Evolutionary conservation across 2,329 filamentous ascomycete genomes (phyloP), one percentile per base, ranked within the genome.

Genomic region (Colletotrichum cereale): DNA sequence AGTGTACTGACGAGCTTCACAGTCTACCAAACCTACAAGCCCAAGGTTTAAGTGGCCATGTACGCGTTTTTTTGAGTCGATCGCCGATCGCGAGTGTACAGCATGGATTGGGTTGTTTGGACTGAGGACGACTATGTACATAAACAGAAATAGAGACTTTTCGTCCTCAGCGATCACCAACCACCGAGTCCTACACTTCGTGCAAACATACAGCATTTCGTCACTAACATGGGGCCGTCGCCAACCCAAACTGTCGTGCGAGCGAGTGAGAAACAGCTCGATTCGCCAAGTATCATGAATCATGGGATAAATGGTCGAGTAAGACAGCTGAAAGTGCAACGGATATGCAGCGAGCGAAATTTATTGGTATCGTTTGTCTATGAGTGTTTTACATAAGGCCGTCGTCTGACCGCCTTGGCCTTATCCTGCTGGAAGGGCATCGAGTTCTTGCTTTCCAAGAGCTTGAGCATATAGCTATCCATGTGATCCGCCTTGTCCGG

Each of bases 21-120:
- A 89, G 87, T 84, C 78, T 89, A 84, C 83, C 84, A 86, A 80
- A 84, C 80, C 74, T 81, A 84, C 77, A 85, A 85, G 83, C 81
- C 83, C 79, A 82, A 82, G 79, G 74, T 76, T 76, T 85, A 84
- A 80, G 71, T 68, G 34, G 56, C 29, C 50, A 48, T 8, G 48
- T 53, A 36, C 21, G 36, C 40, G 61, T 21, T 70, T 67, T n/a
- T 57, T 63, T 69, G 72, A 62, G 67, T 67, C 70, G 67, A 66
- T 53, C 31, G 61, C 48, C 70, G 67, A 66, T 53, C 31, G 61
- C 48, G 36, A 66, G 55, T 62, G 71, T 55, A 71, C 71, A 72
- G 60, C 58, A 75, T 73, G 69, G 72, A 73, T 66, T 73, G 52
- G 66, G 73, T 73, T 71, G 73, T 73, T 70, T 73, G 74, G 74